Base-by-base conservation (phyloP, 371 early-diverging fungal genomes). In the Mucor sp. region DNA sequence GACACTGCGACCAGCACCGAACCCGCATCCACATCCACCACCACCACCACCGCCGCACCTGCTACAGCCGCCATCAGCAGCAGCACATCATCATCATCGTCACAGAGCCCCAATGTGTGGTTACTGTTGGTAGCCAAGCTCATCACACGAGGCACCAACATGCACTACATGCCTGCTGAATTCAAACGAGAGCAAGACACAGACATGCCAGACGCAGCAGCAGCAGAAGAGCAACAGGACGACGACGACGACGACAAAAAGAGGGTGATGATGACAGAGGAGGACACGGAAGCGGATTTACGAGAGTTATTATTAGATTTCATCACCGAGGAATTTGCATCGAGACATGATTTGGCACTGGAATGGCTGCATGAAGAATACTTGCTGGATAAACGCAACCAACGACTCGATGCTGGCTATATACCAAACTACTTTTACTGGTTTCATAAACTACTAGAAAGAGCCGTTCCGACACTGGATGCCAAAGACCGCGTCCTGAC, bases 341-440 rank as follows among this genome's bases (percentile, higher is more conserved):
- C 39, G n/a, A 83, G 83, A 59, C 50, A 70, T 28, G 84, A 81
- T 33, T 69, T 84, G 25, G 84, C 80, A 14, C 44, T 79, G 9
- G 74, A 72, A 47, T 84, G 84, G 84, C 61, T 84, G 32, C 63
- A 80, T 63, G 79, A 78, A 65, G 84, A 81, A 53, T 75, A 70
- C 50, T 53, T 67, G 17, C 44, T 44, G 35, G 83, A 83, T 41
- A 62, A 62, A 25, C 53, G 63, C n/a, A 23, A 55, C 25, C 53
- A 60, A 21, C 60, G 69, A 41, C n/a, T 28, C 9, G 39, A 60
- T n/a, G 15, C 44, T 11, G 44, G 60, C 17, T 70, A 76, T 58
- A 30, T 71, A 66, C 71, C 79, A 4, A 47, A 39, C 25, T 81
- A 81, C 60, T 76, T 72, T 58, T 47, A 64, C 15, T 83, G 84